Evolutionary conservation across 1,284 basidiomycete species (phyloP).

Genomic region (Meripilus lineatus): DNA sequence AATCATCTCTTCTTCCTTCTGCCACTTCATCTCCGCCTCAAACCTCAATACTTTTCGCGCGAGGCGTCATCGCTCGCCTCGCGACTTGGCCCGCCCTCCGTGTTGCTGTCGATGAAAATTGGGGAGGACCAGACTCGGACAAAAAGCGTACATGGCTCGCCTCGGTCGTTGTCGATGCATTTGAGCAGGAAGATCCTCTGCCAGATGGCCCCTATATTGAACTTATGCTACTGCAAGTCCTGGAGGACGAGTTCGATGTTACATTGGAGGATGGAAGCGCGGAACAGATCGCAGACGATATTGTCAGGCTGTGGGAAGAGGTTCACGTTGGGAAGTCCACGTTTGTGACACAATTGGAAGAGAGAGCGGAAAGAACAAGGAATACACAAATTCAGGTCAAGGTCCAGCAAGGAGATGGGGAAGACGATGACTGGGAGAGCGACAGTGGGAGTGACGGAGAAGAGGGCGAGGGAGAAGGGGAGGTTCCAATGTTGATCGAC

Average conservation of each 20-base stretch:
- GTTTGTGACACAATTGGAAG: conserved; percentile 52
- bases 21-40: conserved; percentile 31
- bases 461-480: conserved; percentile 43
- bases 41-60: conserved; percentile 71
- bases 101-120: conserved; percentile 75
- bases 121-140: conserved; percentile 73
- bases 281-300: conserved; percentile 63
- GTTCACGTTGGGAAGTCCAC: conserved; percentile 36
- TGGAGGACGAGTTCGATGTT: conserved; percentile 83
- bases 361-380: conserved; percentile 53
- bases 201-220: conserved; percentile 77
- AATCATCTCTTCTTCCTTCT: too few species aligned
- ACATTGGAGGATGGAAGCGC: conserved; percentile 79
- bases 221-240: conserved; percentile 71
- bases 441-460: conserved; percentile 48
- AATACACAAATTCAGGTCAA: conserved; percentile 50
- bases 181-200: conserved; percentile 41
- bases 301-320: conserved; percentile 66
- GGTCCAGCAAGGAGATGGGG: conserved; percentile 37
- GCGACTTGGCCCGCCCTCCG: conserved; percentile 79
- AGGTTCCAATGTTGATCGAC: conserved; percentile 50
- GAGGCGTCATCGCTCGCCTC: conserved; percentile 77
- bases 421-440: conserved; percentile 35
- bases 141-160: conserved; percentile 82
- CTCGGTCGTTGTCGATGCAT: conserved; percentile 78